Evolutionary conservation across 345 rosid genomes (phyloP).

Genomic region (Populus ilicifolia): DNA sequence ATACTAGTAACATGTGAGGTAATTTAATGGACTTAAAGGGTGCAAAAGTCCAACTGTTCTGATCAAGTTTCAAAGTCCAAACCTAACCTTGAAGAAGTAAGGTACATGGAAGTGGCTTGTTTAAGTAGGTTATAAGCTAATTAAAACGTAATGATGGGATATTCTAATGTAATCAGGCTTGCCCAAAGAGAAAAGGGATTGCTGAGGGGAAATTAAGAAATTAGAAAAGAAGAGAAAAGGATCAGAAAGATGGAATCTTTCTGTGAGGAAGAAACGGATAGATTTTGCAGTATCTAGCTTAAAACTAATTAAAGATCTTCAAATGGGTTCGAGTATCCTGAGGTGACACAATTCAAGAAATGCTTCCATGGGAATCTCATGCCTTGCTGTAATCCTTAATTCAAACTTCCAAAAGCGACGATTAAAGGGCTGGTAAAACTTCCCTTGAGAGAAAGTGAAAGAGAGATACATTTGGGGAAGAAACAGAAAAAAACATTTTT

Average conservation of each 20-base stretch:
- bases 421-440: not conserved
- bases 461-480: constrained; percentile 13
- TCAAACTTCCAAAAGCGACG: constrained; percentile 6
- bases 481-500: constrained; percentile 15
- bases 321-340: constrained; percentile 4
- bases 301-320: not conserved
- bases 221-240: no score
- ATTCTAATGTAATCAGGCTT: no score
- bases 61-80: not conserved
- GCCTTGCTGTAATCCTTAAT: constrained; percentile 23
- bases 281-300: not conserved
- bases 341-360: constrained; percentile 15
- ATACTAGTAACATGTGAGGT: no score
- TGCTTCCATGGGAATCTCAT: constrained; percentile 32
- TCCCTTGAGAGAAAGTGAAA: not conserved
- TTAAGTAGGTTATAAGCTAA: not conserved
- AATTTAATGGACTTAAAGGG: no score
- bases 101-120: not conserved
- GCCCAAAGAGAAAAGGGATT: no score
- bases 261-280: not conserved
- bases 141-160: not conserved
- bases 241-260: not conserved
- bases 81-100: not conserved
- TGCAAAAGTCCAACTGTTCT: not conserved
- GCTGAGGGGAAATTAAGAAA: not conserved